A percentile compares a stretch with the other conserved stretches of the same genome.
Conservation (phyloP, 257 asterid species). For the Paulownia fortunei region DNA sequence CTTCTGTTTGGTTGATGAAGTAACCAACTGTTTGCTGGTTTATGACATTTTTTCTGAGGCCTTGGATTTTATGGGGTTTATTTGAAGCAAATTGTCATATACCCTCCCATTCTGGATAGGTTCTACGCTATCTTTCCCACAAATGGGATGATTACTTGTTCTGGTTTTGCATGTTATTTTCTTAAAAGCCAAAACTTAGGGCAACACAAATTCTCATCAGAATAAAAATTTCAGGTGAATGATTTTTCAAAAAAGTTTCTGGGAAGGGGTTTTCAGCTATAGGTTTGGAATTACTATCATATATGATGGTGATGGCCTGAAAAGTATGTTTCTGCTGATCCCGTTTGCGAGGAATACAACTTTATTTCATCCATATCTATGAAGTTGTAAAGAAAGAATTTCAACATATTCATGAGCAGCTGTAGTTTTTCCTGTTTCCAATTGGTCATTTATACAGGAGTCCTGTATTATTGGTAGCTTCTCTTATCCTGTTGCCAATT, state of each 20-base stretch:
- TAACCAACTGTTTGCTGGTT: background rate
- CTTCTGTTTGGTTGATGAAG: slow-evolving; percentile 6
- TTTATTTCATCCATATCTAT: background rate
- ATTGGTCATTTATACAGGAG: too few species aligned
- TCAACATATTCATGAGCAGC: background rate
- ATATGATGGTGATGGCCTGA: too few species aligned
- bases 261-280: too few species aligned
- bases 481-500: too few species aligned
- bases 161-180: background rate
- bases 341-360: too few species aligned
- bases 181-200: background rate
- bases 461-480: too few species aligned
- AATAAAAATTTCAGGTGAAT: background rate
- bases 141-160: background rate
- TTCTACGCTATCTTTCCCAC: background rate
- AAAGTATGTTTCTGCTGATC: too few species aligned
- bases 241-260: background rate
- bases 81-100: slow-evolving; percentile 5
- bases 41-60: too few species aligned
- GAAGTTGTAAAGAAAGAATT: background rate
- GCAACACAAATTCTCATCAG: background rate
- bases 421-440: background rate
- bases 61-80: background rate
- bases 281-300: background rate
- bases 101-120: background rate